Conservation (phyloP, 2,329 filamentous ascomycete species). For the Aspergillus niger region DNA sequence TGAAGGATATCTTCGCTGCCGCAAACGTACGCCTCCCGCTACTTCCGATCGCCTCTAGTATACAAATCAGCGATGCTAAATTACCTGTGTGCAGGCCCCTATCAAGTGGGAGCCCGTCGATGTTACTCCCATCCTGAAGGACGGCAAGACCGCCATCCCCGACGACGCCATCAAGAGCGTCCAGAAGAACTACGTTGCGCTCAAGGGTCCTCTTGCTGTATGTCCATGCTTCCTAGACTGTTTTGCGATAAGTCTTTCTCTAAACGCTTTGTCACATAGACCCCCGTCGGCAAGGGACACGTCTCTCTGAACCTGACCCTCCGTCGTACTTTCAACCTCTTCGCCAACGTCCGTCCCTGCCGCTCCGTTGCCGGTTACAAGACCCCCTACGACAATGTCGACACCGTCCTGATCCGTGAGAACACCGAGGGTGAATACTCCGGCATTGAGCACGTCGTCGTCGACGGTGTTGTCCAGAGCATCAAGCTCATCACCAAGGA, state of each 20-base stretch:
- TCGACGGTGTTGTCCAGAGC: constrained; percentile 96
- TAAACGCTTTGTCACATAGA: constrained; percentile 55
- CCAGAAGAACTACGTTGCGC: constrained; percentile 90
- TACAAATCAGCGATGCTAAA: constrained; percentile 9
- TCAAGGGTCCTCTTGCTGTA: constrained; percentile 97
- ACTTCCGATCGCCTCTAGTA: constrained; percentile 1
- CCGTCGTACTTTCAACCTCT: constrained; percentile 98
- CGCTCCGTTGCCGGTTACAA: constrained; percentile 96
- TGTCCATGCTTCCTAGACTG: constrained; percentile 35
- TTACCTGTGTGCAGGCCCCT: constrained; percentile 64
- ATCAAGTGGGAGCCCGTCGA: constrained; percentile 97
- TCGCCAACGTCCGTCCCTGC: constrained; percentile 98
- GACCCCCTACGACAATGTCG: constrained; percentile 95
- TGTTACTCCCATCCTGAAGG: constrained; percentile 88
- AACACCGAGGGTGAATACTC: constrained; percentile 99
- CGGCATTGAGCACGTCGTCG: constrained; percentile 96
- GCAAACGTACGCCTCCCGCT: constrained; percentile 67
- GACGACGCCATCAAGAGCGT: constrained; percentile 92
- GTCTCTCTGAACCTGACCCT: constrained; percentile 98
- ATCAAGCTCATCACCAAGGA: constrained; percentile 99
- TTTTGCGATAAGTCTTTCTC: constrained; percentile 16
- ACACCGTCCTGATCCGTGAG: constrained; percentile 97
- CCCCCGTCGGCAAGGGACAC: constrained; percentile 96
- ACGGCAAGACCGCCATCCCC: constrained; percentile 94
- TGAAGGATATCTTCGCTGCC: constrained; percentile 97